These are phyloP conservation scores for Halteria grandinella DNA, from an alignment of 73 alveolate genomes.

Conservation along the genomic window DNA sequence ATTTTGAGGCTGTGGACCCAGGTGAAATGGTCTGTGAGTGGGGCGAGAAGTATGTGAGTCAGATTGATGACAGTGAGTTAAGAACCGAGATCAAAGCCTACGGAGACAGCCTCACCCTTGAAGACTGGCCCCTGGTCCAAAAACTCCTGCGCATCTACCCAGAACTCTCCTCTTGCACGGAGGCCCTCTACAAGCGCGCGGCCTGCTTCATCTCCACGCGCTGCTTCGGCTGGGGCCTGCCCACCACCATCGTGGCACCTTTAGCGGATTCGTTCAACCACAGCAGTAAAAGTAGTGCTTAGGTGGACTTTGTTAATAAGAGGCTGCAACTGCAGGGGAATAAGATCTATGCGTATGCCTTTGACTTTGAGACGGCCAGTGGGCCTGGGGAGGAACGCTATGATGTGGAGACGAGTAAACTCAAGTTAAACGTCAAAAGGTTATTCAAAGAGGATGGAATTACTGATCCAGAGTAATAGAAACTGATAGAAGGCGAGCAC, in stretches of 20 bases:
- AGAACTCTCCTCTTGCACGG: not conserved
- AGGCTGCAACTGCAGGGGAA: constrained; percentile 20
- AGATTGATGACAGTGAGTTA: constrained; percentile 43
- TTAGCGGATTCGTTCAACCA: constrained; percentile 47
- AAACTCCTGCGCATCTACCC: constrained; percentile 42
- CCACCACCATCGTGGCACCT: constrained; percentile 50
- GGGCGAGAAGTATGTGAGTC: constrained; percentile 45
- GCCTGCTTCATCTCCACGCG: constrained; percentile 33
- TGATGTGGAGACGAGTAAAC: constrained; percentile 19
- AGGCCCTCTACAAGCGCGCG: constrained; percentile 5
- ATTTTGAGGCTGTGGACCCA: constrained; percentile 35
- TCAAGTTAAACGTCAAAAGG: constrained; percentile 3
- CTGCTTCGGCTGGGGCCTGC: constrained; percentile 65
- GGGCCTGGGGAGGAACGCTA: constrained; percentile 1
- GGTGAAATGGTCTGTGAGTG: constrained; percentile 37
- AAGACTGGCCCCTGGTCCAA: constrained; percentile 36
- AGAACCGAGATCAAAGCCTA: constrained; percentile 24
- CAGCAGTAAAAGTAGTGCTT: not conserved
- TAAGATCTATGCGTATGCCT: constrained; percentile 23
- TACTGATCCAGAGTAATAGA: constrained; percentile 8
- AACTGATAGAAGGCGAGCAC: not conserved
- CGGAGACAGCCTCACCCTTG: constrained; percentile 1
- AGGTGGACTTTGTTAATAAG: constrained; percentile 30
- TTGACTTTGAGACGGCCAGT: constrained; percentile 17
- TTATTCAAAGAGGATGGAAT: not conserved